These are phyloP conservation scores for Starmerella stellata DNA, from an alignment of 805 yeast species.

Conservation along the genomic window DNA sequence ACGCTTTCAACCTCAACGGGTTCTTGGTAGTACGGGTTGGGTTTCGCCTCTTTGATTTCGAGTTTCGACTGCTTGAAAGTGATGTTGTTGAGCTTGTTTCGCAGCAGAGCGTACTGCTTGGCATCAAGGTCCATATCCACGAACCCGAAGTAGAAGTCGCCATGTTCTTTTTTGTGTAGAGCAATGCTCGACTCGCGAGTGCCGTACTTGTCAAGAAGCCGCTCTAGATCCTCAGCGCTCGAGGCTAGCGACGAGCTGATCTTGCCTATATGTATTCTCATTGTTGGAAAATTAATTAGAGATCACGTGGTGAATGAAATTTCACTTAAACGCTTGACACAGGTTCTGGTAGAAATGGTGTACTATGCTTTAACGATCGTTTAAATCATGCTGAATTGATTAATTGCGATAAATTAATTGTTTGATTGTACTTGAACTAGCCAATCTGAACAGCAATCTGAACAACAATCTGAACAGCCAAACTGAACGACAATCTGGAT, in stretches of 20 bases:
- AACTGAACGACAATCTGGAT: no score
- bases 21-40: conserved; percentile 30
- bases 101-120: conserved; percentile 32
- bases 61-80: conserved; percentile 58
- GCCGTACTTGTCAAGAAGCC: conserved; percentile 51
- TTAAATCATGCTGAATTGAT: no score
- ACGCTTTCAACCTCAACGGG: conserved; percentile 30
- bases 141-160: conserved; percentile 45
- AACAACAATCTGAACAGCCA: no score
- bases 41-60: conserved; percentile 39
- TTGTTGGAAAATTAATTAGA: no score
- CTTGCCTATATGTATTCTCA: conserved; percentile 48
- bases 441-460: no score
- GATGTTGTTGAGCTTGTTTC: conserved; percentile 46
- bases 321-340: no score
- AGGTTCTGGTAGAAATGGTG: no score
- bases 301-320: no score
- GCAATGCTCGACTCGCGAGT: conserved; percentile 31
- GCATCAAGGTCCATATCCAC: conserved; percentile 38
- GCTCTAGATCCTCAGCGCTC: conserved; percentile 30
- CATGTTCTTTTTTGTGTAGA: conserved; percentile 36
- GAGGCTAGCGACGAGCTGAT: conserved; percentile 38
- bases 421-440: no score
- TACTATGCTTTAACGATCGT: no score
- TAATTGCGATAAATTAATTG: no score